These are phyloP conservation scores for Trichoderma aggressivum DNA, from an alignment of 2,329 filamentous ascomycete genomes.

Conservation along the genomic window DNA sequence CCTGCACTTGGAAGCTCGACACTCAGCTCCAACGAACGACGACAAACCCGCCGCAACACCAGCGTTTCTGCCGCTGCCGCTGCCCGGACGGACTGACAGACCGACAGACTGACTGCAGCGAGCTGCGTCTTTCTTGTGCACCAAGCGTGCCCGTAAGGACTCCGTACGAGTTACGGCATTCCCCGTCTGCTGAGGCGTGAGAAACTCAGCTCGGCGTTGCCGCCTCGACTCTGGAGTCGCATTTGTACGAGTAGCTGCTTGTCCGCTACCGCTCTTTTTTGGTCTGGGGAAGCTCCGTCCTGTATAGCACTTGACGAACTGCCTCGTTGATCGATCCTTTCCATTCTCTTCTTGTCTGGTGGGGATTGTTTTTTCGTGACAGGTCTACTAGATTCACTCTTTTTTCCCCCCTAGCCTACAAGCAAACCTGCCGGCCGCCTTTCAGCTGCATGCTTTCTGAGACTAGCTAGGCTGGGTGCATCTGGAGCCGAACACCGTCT, in stretches of 20 bases:
- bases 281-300: conserved; percentile 12
- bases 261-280: conserved; percentile 7
- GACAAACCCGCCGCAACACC: conserved; percentile 13
- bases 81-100: not conserved
- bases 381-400: conserved; percentile 2
- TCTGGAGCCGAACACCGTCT: not conserved
- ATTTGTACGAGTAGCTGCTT: not conserved
- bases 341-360: not conserved
- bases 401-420: not conserved
- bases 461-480: conserved; percentile 1
- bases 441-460: not conserved
- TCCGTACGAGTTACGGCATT: not conserved
- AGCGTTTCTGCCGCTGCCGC: not conserved
- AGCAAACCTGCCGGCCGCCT: not conserved
- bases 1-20: conserved; percentile 11
- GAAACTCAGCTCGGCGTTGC: conserved; percentile 1
- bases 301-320: conserved; percentile 1
- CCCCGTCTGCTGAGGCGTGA: not conserved
- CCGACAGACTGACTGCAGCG: not conserved
- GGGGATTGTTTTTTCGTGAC: not conserved
- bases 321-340: conserved; percentile 10
- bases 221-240: not conserved
- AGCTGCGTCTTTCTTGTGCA: conserved; percentile 4
- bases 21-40: conserved; percentile 9
- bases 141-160: conserved; percentile 1